Evolutionary conservation across 2,329 filamentous ascomycete species (phyloP).

Genomic region (Anthostomella pinea): DNA sequence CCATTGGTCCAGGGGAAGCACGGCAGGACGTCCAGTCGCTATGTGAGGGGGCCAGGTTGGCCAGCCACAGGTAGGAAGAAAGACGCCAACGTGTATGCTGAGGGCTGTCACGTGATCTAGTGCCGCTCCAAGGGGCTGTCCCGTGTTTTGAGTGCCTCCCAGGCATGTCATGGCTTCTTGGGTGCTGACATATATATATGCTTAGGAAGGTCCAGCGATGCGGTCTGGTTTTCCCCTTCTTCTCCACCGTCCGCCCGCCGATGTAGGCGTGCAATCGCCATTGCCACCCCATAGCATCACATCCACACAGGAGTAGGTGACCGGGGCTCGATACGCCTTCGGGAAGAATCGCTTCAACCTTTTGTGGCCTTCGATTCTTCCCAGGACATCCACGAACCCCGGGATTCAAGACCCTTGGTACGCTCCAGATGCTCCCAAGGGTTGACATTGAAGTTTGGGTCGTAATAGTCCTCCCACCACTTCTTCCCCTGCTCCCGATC

Average conservation of each 20-base stretch:
- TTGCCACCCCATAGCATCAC: too few species aligned
- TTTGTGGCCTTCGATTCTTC: slow-evolving; percentile 25
- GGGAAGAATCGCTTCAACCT: slow-evolving; percentile 5
- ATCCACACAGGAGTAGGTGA: too few species aligned
- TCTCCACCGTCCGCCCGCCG: too few species aligned
- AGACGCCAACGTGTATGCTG: slow-evolving; percentile 19
- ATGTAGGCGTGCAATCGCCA: too few species aligned
- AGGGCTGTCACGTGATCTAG: slow-evolving; percentile 32
- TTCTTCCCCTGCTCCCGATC: slow-evolving; percentile 40
- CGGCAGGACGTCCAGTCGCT: slow-evolving; percentile 15
- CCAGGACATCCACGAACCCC: slow-evolving; percentile 45
- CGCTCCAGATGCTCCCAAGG: slow-evolving; percentile 64
- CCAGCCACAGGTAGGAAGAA: slow-evolving; percentile 18
- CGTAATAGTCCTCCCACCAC: slow-evolving; percentile 69
- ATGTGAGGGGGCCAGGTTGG: slow-evolving; percentile 17
- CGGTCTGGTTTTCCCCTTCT: too few species aligned
- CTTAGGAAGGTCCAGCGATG: too few species aligned
- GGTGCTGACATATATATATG: slow-evolving; percentile 6
- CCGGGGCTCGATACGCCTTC: background rate
- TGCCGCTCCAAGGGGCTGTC: slow-evolving; percentile 17
- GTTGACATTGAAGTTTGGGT: slow-evolving; percentile 67
- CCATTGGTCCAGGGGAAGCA: slow-evolving; percentile 14
- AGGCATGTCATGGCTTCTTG: slow-evolving; percentile 4
- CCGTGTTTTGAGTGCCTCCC: slow-evolving; percentile 1
- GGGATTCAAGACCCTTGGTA: slow-evolving; percentile 39